phyloP scores from a whole-genome alignment of 176 grass and related monocot species.

The Pontederia paniculata region DNA sequence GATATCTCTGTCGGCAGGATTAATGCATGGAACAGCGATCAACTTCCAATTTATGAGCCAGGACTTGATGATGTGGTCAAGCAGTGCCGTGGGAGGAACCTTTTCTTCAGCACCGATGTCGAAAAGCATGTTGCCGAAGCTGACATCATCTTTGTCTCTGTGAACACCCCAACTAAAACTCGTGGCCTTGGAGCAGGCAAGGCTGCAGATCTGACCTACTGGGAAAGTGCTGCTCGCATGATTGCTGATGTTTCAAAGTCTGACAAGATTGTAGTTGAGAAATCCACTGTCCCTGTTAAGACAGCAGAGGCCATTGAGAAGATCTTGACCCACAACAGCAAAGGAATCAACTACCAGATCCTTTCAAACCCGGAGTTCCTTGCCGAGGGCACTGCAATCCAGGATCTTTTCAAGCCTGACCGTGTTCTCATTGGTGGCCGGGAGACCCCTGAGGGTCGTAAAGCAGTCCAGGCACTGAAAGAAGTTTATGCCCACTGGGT shows the following conservation, averaged over 20 bases:
- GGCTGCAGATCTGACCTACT: slow-evolving; percentile 56
- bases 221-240: slow-evolving; percentile 64
- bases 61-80: slow-evolving; percentile 10
- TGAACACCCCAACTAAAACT: slow-evolving; percentile 58
- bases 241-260: slow-evolving; percentile 54
- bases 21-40: slow-evolving; percentile 17
- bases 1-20: slow-evolving; percentile 12
- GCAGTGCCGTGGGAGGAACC: slow-evolving; percentile 14
- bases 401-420: slow-evolving; percentile 51
- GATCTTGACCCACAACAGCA: slow-evolving; percentile 59
- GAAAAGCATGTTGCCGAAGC: slow-evolving; percentile 3
- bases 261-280: slow-evolving; percentile 69
- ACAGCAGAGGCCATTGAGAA: slow-evolving; percentile 50
- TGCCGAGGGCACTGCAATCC: slow-evolving; percentile 48
- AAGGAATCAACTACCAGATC: slow-evolving; percentile 60
- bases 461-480: slow-evolving; percentile 43
- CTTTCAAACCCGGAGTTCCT: slow-evolving; percentile 65
- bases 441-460: slow-evolving; percentile 44
- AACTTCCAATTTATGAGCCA: slow-evolving; percentile 14
- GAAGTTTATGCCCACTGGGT: slow-evolving; percentile 61
- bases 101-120: slow-evolving; percentile 18
- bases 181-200: slow-evolving; percentile 57
- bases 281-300: slow-evolving; percentile 39
- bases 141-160: slow-evolving; percentile 22
- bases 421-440: slow-evolving; percentile 52